Conservation (phyloP, 768 basidiomycete genomes). For the Termitomyces sp. region DNA sequence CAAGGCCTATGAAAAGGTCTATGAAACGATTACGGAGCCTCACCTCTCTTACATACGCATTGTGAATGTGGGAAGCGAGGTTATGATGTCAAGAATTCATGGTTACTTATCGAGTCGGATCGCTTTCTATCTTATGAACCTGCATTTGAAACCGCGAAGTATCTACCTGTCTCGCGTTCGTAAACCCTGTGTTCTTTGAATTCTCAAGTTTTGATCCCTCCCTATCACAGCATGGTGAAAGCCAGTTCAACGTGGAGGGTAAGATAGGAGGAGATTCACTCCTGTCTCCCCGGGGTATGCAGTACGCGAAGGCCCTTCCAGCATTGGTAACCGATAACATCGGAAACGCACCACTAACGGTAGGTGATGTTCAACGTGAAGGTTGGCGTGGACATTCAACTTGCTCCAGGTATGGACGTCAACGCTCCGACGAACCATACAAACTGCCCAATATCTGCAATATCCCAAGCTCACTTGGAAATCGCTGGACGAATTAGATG, state of each 20-base stretch:
- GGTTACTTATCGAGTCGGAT: conserved; percentile 96
- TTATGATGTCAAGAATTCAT: conserved; percentile 80
- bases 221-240: conserved; percentile 83
- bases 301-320: conserved; percentile 84
- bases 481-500: conserved; percentile 95
- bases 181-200: conserved; percentile 6
- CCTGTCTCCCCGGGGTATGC: conserved; percentile 76
- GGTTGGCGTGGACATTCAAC: not conserved
- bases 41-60: conserved; percentile 88
- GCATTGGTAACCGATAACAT: conserved; percentile 85
- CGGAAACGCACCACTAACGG: conserved; percentile 83
- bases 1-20: conserved; percentile 88
- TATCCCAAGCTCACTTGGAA: conserved; percentile 98
- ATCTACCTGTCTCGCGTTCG: conserved; percentile 94
- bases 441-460: conserved; percentile 77
- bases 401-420: conserved; percentile 89
- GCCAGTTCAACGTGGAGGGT: conserved; percentile 92
- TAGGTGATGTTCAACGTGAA: conserved; percentile 24
- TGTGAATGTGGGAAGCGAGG: conserved; percentile 88
- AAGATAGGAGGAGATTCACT: conserved; percentile 97
- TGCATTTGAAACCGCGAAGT: conserved; percentile 93
- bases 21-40: conserved; percentile 91
- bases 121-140: conserved; percentile 97
- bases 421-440: conserved; percentile 89
- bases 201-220: conserved; percentile 3